A percentile compares a stretch with the other conserved stretches of the same genome.
Evolutionary conservation across 495 filamentous ascomycete species (phyloP).

Genomic region (Cercophora samala): DNA sequence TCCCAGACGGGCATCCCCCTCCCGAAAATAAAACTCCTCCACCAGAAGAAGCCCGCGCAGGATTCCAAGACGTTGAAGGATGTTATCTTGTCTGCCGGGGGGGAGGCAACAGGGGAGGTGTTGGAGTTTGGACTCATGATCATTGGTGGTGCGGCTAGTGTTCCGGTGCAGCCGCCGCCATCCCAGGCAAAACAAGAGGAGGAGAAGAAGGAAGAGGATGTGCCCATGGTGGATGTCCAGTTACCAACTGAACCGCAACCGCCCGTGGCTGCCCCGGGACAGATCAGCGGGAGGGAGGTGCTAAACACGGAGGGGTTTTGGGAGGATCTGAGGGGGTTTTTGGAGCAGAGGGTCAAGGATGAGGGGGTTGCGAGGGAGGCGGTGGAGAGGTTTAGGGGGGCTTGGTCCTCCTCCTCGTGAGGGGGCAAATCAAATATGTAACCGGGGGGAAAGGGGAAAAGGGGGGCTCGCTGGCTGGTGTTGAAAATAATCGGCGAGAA

Average conservation of each 20-base stretch:
- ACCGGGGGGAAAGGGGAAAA: too few species aligned
- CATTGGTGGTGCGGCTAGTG: constrained; percentile 58
- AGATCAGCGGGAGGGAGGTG: constrained; percentile 34
- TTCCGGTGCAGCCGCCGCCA: not conserved
- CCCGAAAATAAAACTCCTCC: constrained; percentile 78
- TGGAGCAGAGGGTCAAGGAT: constrained; percentile 75
- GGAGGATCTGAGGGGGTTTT: constrained; percentile 76
- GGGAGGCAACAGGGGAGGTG: constrained; percentile 47
- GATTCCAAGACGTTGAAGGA: constrained; percentile 67
- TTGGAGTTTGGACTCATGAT: constrained; percentile 81
- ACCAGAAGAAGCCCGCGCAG: constrained; percentile 73
- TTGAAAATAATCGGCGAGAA: too few species aligned
- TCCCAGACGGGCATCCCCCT: constrained; percentile 48
- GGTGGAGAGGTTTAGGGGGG: constrained; percentile 61
- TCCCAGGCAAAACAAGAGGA: not conserved
- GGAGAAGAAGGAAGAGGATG: not conserved
- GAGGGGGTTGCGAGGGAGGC: constrained; percentile 62
- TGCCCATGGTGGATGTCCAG: constrained; percentile 32
- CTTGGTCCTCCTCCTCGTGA: constrained; percentile 50
- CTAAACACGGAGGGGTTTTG: constrained; percentile 77
- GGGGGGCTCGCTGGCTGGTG: too few species aligned
- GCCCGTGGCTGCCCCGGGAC: constrained; percentile 45
- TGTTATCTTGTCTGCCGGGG: constrained; percentile 35
- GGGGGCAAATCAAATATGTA: too few species aligned
- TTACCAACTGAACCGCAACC: constrained; percentile 38